Evolutionary conservation across 78 protist species (phyloP), one percentile per base, ranked within the genome.

Genomic region (Isochrysis galbana): DNA sequence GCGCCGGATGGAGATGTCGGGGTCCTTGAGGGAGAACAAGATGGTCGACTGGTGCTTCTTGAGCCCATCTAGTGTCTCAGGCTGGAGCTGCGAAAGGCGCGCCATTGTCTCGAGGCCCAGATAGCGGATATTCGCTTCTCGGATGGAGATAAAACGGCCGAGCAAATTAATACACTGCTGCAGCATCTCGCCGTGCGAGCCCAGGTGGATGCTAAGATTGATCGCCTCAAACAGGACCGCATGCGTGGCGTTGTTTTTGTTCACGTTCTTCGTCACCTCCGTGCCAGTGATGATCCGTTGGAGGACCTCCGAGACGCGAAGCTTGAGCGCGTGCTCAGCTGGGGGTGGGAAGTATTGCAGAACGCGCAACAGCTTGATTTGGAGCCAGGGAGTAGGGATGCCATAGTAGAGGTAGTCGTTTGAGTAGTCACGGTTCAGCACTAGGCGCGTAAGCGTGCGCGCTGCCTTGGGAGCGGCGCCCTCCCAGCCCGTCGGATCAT

Each of bases 221-320:
- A 98, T 94, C 42, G 98, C 98, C 96, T 98, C 99, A 84, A 95
- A 98, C 54, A 98, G 93, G 1, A 98, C 96, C 39, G 98, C 96
- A 74, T 98, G 94, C 46, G 95, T 80, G 17, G 98, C 96, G 89
- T 98, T 97, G 91, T 89, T 96, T 88, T 96, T 95, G 93, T 96
- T 97, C 54, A 93, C 94, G 48, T 80, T 89, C 90, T 97, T 95
- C 7, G 95, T 92, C 82, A 93, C 74, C 41, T 95, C 97, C 0
- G 97, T 80, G n/a, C 84, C 74, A n/a, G 96, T 0, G 86, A 98
- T 45, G 61, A 98, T 95, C 55, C 93, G 89, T 17, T 61, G 61
- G 77, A 98, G 91, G 36, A 95, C 83, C 55, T 45, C 39, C 19
- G 44, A 23, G 48, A 94, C 32, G n/a, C 87, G 67, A 0, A 11